These are phyloP conservation scores for Collybia sp. DNA, from an alignment of 768 basidiomycete species.

Conservation along the genomic window DNA sequence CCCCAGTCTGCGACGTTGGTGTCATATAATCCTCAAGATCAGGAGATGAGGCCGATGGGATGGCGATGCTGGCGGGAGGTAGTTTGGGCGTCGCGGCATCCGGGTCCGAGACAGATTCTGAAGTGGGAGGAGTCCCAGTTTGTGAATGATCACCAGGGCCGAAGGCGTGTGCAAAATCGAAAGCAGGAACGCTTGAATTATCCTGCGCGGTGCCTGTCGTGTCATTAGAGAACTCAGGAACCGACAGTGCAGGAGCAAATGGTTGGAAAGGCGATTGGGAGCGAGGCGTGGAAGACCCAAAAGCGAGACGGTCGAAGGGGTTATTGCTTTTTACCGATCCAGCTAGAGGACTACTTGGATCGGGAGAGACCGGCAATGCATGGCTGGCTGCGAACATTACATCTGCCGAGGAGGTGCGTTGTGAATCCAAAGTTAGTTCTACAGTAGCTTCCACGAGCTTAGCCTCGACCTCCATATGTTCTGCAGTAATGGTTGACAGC, in stretches of 20 bases:
- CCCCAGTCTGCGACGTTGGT: constrained; percentile 29
- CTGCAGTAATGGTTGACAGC: constrained; percentile 42
- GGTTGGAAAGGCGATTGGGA: constrained; percentile 61
- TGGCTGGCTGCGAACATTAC: constrained; percentile 62
- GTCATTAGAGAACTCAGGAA: too few relatives aligned
- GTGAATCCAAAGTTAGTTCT: too few relatives aligned
- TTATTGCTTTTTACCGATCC: constrained; percentile 73
- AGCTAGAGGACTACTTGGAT: constrained; percentile 46
- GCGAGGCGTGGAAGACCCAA: constrained; percentile 38
- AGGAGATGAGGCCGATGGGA: constrained; percentile 15
- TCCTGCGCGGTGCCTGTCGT: too few relatives aligned
- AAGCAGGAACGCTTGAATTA: constrained; percentile 31
- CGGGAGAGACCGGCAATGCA: constrained; percentile 69
- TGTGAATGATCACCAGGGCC: neutral
- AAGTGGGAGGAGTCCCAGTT: too few relatives aligned
- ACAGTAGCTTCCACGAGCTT: constrained; percentile 32
- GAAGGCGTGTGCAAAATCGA: constrained; percentile 40
- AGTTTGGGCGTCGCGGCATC: constrained; percentile 10
- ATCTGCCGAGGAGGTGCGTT: constrained; percentile 19
- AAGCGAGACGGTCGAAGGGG: constrained; percentile 76
- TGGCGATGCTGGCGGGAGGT: constrained; percentile 9
- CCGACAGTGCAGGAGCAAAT: constrained; percentile 31
- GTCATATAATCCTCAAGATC: constrained; percentile 8
- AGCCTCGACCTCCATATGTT: constrained; percentile 51
- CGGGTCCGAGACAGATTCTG: constrained; percentile 1